Base-by-base conservation (phyloP, 768 basidiomycete species). In the Plicaturopsis crispa region DNA sequence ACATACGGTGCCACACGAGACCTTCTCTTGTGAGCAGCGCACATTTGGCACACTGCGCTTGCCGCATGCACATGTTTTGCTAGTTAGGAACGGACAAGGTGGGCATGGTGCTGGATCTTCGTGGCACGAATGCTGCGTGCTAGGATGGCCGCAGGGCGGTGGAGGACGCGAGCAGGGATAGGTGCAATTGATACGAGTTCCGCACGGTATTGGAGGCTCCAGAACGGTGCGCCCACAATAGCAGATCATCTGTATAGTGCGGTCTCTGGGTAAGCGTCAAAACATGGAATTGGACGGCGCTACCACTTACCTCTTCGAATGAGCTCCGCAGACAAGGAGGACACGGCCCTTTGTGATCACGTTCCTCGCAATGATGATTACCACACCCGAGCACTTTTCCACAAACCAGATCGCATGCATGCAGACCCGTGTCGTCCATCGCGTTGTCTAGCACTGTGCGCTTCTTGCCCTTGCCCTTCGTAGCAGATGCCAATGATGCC, bases 141-240 rank as follows among this genome's bases (percentile, higher is more conserved):
- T 73, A 0, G 84, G 75, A 50, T 98, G 96, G 0, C 91, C 93
- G 49, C 96, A 99, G 0, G 72, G 50, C 0, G 80, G 81, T 1
- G 75, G 59, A 1, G 81, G 78, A 2, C 74, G 70, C 24, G 73
- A 65, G 57, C 96, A 99, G 0, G 86, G 90, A 59, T 84, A 86
- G 2, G 65, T 60, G 52, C 96, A 99, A 24, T 64, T 59, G 47
- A 99, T 77, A 19, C 61, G 63, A 1, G 85, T 92, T 12, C 88
- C 90, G 48, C 94, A 98, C 1, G 83, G 75, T 24, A 96, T 79
- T 0, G 93, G 93, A 0, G 93, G 93, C 23, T 91, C 83, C 16
- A 92, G 62, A 12, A 88, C 70, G 2, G 91, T 97, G n/a, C 78
- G 71, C 0, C 84, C 85, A 55, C 94, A 98, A 34, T 72, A 60